Base-by-base conservation (phyloP, 2,329 filamentous ascomycete genomes). In the Leptographium flavum region DNA sequence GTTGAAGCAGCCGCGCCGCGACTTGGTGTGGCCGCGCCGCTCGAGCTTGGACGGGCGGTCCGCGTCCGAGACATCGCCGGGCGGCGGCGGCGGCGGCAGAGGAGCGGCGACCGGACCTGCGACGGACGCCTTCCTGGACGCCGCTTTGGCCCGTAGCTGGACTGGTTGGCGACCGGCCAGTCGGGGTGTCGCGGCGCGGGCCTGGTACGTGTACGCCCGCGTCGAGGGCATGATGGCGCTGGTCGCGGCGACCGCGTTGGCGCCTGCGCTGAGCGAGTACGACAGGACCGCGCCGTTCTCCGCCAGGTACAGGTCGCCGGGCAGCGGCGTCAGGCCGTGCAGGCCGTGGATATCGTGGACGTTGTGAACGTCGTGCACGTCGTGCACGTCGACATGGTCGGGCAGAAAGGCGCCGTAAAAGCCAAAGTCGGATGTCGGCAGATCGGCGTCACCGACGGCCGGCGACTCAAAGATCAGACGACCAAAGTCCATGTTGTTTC, bases 11-110 rank as follows among this genome's bases (percentile, higher is more conserved):
- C 78, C 79, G 15, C 71, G 65, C 22, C 79, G 68, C 42, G 74
- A 79, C 58, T 83, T 83, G 11, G 74, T 81, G 50, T 82, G 79
- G 0, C 78, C 76, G 49, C 75, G 69, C 45, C 78, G 63, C 56
- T 75, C 73, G 23, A 71, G 50, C 38, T 66, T 38, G 3, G 47
- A 35, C 21, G 27, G 17, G 21, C 9, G 33, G n/a, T 19, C 33
- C 33, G 8, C 6, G 42, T 22, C 15, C 23, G 42, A 13, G 19
- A 33, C 3, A 30, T 11, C 4, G 23, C 33, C 23, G 42, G 37
- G 23, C 32, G 17, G 9, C 39, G n/a, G 28, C 15, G 9, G 38
- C 9, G n/a, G 14, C 23, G 15, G 37, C 36, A 2, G 36, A 38
- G 36, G 14, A 11, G 6, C 33, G 33, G 14, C 33, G 33, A 5